A percentile compares a stretch with the other conserved stretches of the same genome.
These are phyloP conservation scores for Brassica rapa DNA, from an alignment of 345 rosid species.

Conservation along the genomic window DNA sequence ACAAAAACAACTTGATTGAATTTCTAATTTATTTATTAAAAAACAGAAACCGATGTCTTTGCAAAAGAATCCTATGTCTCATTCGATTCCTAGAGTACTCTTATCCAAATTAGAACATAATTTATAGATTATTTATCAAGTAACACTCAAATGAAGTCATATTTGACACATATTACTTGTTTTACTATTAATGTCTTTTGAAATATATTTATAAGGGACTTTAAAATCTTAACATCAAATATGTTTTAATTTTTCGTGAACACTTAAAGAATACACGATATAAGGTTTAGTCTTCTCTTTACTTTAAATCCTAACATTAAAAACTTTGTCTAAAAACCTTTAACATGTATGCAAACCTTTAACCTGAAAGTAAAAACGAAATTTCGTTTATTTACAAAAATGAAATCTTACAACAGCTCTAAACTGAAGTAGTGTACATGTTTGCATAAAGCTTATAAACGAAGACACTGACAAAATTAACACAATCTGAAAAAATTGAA, in stretches of 20 bases:
- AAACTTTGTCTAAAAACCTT: not conserved
- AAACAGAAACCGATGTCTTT: not conserved
- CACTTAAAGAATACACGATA: not conserved
- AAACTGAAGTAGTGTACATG: not conserved
- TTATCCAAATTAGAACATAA: not conserved
- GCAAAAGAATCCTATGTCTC: conserved; percentile 28
- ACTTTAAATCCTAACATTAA: not conserved
- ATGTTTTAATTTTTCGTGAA: not conserved
- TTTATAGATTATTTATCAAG: not conserved
- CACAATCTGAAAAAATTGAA: not conserved
- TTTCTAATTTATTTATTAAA: not conserved
- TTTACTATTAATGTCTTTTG: not conserved
- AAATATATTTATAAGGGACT: not conserved
- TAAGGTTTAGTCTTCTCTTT: not conserved
- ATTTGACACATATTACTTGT: not conserved
- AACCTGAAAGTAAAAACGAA: not conserved
- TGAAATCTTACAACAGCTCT: not conserved
- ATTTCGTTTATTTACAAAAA: not conserved
- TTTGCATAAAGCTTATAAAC: not conserved
- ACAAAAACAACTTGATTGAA: conserved; percentile 15
- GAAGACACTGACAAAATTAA: not conserved
- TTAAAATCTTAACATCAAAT: not conserved
- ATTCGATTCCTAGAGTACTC: not conserved
- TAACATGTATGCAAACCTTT: not conserved
- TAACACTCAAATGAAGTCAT: not conserved